Conservation (phyloP, 441 rosid species). For the Euphorbia schlechtendalii region DNA sequence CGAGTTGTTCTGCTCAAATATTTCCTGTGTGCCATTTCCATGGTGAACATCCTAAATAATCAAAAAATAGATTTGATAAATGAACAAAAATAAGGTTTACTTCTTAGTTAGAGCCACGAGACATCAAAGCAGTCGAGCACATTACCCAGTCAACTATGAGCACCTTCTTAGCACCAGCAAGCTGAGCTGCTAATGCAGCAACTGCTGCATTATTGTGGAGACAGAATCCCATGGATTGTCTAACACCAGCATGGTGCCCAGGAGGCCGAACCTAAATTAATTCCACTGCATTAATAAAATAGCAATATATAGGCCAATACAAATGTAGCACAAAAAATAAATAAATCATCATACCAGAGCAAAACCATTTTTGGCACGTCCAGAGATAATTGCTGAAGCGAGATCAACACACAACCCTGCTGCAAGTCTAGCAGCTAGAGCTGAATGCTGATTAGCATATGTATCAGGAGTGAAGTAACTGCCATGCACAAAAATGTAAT, state of each 20-base stretch:
- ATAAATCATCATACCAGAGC: constrained; percentile 66
- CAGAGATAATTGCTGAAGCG: constrained; percentile 74
- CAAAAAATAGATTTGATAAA: background rate
- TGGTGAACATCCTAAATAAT: constrained; percentile 91
- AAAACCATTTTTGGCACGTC: constrained; percentile 81
- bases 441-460: constrained; percentile 96
- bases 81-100: constrained; percentile 6
- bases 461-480: constrained; percentile 98
- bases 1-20: constrained; percentile 77
- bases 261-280: constrained; percentile 85
- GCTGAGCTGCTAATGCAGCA: constrained; percentile 89
- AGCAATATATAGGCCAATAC: background rate
- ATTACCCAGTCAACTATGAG: constrained; percentile 96
- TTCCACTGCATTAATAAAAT: background rate
- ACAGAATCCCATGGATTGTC: constrained; percentile 94
- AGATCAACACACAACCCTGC: constrained; percentile 99
- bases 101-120: background rate
- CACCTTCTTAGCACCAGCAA: constrained; percentile 90
- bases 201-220: constrained; percentile 98
- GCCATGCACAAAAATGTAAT: constrained; percentile 26
- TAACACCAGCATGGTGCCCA: constrained; percentile 96
- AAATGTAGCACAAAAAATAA: constrained; percentile 1
- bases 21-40: constrained; percentile 98
- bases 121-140: constrained; percentile 4
- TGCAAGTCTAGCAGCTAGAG: constrained; percentile 95